Conservation (phyloP, 352 stramenopile genomes). For the Pythium brassicae region DNA sequence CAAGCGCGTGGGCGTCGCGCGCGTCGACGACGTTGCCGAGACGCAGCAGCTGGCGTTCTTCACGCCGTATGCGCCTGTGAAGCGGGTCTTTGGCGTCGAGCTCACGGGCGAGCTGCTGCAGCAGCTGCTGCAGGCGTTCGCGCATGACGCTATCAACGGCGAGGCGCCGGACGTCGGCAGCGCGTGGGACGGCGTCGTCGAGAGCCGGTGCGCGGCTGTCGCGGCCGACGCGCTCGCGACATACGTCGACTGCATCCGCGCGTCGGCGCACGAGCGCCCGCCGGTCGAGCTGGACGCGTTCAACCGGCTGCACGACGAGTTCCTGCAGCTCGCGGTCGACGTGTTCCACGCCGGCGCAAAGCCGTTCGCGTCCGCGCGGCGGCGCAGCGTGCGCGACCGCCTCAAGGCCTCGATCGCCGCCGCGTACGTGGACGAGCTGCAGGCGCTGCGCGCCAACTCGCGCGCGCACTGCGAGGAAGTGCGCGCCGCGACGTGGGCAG, state of each 20-base stretch:
- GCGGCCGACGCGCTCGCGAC: constrained; percentile 61
- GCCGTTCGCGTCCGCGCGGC: constrained; percentile 28
- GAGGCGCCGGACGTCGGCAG: constrained; percentile 45
- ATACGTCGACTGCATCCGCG: constrained; percentile 74
- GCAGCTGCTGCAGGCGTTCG: constrained; percentile 30
- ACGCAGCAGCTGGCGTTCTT: constrained; percentile 23
- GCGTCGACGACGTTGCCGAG: constrained; percentile 7
- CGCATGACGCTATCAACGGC: constrained; percentile 20
- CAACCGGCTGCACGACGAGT: constrained; percentile 66
- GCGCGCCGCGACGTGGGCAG: constrained; percentile 31
- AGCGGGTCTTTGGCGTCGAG: constrained; percentile 61
- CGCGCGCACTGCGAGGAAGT: constrained; percentile 44
- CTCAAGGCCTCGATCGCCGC: constrained; percentile 48
- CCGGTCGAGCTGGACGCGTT: constrained; percentile 65
- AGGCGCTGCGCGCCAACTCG: constrained; percentile 39
- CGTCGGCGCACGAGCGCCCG: constrained; percentile 41
- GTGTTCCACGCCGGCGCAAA: constrained; percentile 46
- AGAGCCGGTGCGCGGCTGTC: constrained; percentile 40
- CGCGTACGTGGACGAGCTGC: constrained; percentile 34
- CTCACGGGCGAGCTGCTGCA: constrained; percentile 55
- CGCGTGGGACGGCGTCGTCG: constrained; percentile 67
- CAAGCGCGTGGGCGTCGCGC: constrained; percentile 26
- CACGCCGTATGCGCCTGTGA: constrained; percentile 29
- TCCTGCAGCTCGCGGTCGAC: constrained; percentile 62
- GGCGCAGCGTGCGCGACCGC: constrained; percentile 38